These are phyloP conservation scores for Hordeum marinum DNA, from an alignment of 176 grass and related monocot genomes.

Conservation along the genomic window DNA sequence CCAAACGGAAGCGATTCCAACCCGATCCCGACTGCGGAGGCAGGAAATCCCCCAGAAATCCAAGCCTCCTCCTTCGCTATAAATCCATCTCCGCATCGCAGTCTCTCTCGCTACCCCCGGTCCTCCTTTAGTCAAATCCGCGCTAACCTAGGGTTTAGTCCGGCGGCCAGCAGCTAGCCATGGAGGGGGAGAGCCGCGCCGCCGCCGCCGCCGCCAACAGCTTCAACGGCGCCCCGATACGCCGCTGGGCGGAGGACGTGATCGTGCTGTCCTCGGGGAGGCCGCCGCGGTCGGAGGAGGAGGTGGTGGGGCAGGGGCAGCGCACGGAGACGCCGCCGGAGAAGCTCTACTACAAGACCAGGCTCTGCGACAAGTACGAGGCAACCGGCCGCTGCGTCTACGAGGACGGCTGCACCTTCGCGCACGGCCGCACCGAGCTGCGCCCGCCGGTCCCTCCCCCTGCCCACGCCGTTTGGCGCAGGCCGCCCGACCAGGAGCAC, in stretches of 20 bases:
- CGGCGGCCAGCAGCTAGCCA: not conserved
- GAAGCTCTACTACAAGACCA: slow-evolving; percentile 54
- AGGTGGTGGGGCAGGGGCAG: not conserved
- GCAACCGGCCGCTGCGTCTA: slow-evolving; percentile 2
- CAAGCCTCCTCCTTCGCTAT: no score
- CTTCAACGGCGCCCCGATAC: not conserved
- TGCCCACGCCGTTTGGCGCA: no score
- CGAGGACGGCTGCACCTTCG: slow-evolving; percentile 50
- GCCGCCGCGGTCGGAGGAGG: not conserved
- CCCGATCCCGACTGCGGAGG: no score
- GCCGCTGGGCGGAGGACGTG: slow-evolving; percentile 28
- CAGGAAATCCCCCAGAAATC: no score
- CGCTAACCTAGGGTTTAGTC: no score
- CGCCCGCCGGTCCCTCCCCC: slow-evolving; percentile 20
- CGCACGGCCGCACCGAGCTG: slow-evolving; percentile 48
- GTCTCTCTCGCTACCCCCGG: no score
- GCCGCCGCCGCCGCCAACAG: not conserved
- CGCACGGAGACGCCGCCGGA: not conserved
- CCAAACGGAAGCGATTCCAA: no score
- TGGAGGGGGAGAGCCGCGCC: not conserved
- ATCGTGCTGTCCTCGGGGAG: slow-evolving; percentile 26
- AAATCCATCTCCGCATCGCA: no score
- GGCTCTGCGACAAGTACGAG: slow-evolving; percentile 50
- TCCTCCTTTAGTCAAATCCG: no score
- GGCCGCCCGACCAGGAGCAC: not conserved